Evolutionary conservation across 2,329 filamentous ascomycete species (phyloP).

Genomic region (Hymenoscyphus albidus): DNA sequence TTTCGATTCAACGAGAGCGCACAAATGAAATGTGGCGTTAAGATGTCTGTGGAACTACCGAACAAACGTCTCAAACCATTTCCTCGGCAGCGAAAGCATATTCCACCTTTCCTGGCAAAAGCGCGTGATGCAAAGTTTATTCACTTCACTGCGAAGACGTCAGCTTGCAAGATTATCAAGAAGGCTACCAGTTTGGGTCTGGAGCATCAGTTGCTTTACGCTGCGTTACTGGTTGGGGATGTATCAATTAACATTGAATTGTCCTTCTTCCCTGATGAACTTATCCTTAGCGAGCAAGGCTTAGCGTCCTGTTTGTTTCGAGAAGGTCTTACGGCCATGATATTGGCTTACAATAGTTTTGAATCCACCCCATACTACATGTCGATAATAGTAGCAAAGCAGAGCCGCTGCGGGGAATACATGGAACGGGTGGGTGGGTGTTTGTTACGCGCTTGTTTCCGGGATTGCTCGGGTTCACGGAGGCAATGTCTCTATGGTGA

Average conservation of each 20-base stretch:
- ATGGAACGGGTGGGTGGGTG: background rate
- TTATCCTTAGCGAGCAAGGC: background rate
- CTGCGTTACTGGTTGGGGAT: background rate
- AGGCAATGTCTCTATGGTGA: no score
- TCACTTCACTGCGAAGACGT: background rate
- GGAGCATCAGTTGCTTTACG: background rate
- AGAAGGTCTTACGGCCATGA: background rate
- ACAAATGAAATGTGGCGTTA: background rate
- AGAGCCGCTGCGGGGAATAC: background rate
- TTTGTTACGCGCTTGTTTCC: background rate
- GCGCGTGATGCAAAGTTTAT: background rate
- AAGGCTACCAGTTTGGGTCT: no score
- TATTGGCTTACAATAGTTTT: background rate
- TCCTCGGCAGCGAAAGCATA: background rate
- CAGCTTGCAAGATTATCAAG: background rate
- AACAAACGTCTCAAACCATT: background rate
- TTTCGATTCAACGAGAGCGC: background rate
- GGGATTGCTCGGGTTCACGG: no score
- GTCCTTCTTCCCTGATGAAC: background rate
- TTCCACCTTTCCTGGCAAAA: background rate
- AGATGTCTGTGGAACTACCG: background rate
- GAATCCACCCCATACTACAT: background rate
- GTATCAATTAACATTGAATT: background rate
- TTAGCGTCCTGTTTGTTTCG: background rate
- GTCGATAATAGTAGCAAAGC: background rate